A percentile compares a stretch with the other conserved stretches of the same genome.
phyloP scores from a whole-genome alignment of 768 basidiomycete species.

The Inosperma sp. region DNA sequence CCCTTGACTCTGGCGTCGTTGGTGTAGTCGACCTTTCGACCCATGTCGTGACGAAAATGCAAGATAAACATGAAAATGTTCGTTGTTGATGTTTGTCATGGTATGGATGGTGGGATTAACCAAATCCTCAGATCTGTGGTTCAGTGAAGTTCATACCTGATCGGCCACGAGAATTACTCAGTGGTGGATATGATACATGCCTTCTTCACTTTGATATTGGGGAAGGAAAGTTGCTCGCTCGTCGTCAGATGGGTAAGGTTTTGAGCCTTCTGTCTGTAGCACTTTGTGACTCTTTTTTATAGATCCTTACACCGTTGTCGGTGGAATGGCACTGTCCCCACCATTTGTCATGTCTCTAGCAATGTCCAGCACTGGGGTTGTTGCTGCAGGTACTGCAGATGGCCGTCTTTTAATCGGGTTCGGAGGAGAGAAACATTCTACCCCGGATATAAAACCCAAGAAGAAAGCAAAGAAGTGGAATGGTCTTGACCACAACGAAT shows the following conservation, averaged over 20 bases:
- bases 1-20: constrained; percentile 63
- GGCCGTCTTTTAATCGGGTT: constrained; percentile 67
- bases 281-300: not conserved
- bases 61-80: constrained; percentile 58
- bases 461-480: constrained; percentile 70
- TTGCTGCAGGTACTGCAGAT: constrained; percentile 74
- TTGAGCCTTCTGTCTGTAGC: not conserved
- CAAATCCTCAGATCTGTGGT: constrained; percentile 47
- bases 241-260: constrained; percentile 50
- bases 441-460: constrained; percentile 39
- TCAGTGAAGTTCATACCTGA: constrained; percentile 67
- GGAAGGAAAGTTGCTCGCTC: constrained; percentile 54
- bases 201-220: constrained; percentile 64
- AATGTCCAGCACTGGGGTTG: constrained; percentile 51
- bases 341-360: constrained; percentile 68
- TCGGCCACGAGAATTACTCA: constrained; percentile 66
- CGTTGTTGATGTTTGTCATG: constrained; percentile 19
- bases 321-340: constrained; percentile 59
- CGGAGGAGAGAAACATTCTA: constrained; percentile 57
- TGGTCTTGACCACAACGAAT: constrained; percentile 51
- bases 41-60: constrained; percentile 50
- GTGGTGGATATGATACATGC: constrained; percentile 70
- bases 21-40: constrained; percentile 60
- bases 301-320: constrained; percentile 37
- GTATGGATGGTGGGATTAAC: constrained; percentile 7